phyloP scores from a whole-genome alignment of 768 basidiomycete species.

The Calocybe cyanea region DNA sequence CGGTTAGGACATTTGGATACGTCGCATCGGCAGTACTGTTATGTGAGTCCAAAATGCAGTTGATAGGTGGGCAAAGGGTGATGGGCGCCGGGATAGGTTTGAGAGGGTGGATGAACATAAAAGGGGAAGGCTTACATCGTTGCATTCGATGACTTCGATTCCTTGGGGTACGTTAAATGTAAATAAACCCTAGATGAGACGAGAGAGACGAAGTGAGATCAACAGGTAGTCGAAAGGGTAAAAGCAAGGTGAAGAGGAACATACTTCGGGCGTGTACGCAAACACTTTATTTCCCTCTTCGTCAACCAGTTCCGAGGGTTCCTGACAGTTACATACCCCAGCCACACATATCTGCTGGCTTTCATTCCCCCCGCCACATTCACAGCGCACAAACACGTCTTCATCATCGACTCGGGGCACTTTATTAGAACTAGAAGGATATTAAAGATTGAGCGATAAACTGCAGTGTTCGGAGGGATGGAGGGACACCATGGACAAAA shows the following conservation, averaged over 20 bases:
- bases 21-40: constrained; percentile 44
- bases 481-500: no score
- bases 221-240: no score
- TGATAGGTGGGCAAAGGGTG: no score
- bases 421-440: constrained; percentile 14
- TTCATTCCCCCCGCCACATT: constrained; percentile 35
- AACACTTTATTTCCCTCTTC: constrained; percentile 22
- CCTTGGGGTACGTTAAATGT: constrained; percentile 38
- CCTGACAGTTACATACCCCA: constrained; percentile 47
- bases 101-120: no score
- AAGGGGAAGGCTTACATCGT: constrained; percentile 36
- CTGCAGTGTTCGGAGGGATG: no score
- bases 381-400: constrained; percentile 39
- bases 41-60: neutral
- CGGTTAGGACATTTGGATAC: constrained; percentile 47
- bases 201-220: neutral
- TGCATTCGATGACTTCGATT: constrained; percentile 62
- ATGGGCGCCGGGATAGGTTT: no score
- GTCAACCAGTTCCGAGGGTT: constrained; percentile 34
- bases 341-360: no score
- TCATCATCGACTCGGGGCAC: constrained; percentile 15
- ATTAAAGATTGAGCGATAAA: neutral
- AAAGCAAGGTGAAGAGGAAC: neutral
- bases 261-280: constrained; percentile 42
- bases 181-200: constrained; percentile 42